These are phyloP conservation scores for Neofusicoccum cordaticola DNA, from an alignment of 2,329 filamentous ascomycete species.

Conservation along the genomic window DNA sequence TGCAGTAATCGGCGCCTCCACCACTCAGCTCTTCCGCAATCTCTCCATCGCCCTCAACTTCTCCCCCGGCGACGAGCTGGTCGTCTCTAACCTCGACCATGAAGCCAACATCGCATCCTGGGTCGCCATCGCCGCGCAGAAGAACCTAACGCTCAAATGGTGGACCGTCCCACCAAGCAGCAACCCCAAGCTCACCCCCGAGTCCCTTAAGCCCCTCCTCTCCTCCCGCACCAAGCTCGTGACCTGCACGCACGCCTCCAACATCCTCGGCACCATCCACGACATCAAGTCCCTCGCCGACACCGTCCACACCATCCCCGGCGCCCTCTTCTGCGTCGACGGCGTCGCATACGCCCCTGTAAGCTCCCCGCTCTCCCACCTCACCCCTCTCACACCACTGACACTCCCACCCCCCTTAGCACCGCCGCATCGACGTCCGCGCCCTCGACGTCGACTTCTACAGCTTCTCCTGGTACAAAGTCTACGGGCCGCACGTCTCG, in stretches of 20 bases:
- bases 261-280: slow-evolving; percentile 70
- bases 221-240: slow-evolving; percentile 66
- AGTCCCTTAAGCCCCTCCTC: slow-evolving; percentile 59
- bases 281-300: slow-evolving; percentile 57
- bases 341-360: slow-evolving; percentile 70
- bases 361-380: not conserved
- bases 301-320: slow-evolving; percentile 51
- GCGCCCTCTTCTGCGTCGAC: slow-evolving; percentile 68
- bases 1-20: slow-evolving; percentile 68
- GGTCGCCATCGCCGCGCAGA: slow-evolving; percentile 63
- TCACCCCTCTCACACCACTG: not conserved
- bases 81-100: slow-evolving; percentile 71
- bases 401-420: slow-evolving; percentile 29
- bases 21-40: slow-evolving; percentile 74
- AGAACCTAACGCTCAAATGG: slow-evolving; percentile 65
- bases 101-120: slow-evolving; percentile 75
- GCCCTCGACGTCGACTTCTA: slow-evolving; percentile 72
- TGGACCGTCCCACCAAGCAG: slow-evolving; percentile 50
- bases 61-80: slow-evolving; percentile 57
- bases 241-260: slow-evolving; percentile 70
- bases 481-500: slow-evolving; percentile 71
- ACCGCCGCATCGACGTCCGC: slow-evolving; percentile 66
- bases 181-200: slow-evolving; percentile 59
- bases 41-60: slow-evolving; percentile 43
- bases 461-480: slow-evolving; percentile 77